Percentiles rank a stretch among this genome's conserved stretches.
Conservation (phyloP, 2,329 filamentous ascomycete genomes). For the Claviceps digitariae region DNA sequence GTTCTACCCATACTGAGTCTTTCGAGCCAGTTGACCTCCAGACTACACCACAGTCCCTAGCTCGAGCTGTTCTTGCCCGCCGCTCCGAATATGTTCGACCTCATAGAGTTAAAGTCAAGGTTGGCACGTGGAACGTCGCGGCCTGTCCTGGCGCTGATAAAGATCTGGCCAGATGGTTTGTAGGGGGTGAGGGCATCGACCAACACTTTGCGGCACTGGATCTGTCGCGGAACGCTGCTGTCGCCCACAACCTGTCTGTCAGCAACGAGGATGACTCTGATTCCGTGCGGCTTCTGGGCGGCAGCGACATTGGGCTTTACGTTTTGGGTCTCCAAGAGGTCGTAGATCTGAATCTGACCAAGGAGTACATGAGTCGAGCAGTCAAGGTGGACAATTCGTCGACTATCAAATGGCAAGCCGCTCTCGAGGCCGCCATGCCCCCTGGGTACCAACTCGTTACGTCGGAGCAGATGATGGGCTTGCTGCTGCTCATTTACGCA, state of each 20-base stretch:
- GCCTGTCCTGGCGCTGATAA: constrained; percentile 73
- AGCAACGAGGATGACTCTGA: constrained; percentile 21
- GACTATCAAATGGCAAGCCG: constrained; percentile 67
- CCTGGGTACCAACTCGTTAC: constrained; percentile 62
- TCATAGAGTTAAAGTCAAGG: constrained; percentile 66
- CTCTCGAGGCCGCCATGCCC: constrained; percentile 61
- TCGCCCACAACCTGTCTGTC: constrained; percentile 19
- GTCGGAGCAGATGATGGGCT: constrained; percentile 73
- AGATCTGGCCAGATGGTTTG: constrained; percentile 81
- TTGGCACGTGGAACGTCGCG: constrained; percentile 93
- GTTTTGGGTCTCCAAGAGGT: constrained; percentile 86
- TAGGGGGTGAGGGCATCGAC: constrained; percentile 59
- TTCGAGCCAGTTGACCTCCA: constrained; percentile 29
- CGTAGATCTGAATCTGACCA: constrained; percentile 67
- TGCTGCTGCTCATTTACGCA: constrained; percentile 76
- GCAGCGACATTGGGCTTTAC: constrained; percentile 72
- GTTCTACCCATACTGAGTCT: constrained; percentile 21
- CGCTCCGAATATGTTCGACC: constrained; percentile 66
- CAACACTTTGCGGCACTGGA: constrained; percentile 44
- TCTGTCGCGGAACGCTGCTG: constrained; percentile 25
- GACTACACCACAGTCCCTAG: constrained; percentile 43
- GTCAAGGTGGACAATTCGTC: constrained; percentile 60
- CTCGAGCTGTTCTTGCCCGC: constrained; percentile 54
- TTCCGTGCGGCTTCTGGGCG: constrained; percentile 34
- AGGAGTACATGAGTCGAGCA: constrained; percentile 55